Evolutionary conservation across 148 eudicot genomes (phyloP).

Genomic region (Rhododendron ovatum): DNA sequence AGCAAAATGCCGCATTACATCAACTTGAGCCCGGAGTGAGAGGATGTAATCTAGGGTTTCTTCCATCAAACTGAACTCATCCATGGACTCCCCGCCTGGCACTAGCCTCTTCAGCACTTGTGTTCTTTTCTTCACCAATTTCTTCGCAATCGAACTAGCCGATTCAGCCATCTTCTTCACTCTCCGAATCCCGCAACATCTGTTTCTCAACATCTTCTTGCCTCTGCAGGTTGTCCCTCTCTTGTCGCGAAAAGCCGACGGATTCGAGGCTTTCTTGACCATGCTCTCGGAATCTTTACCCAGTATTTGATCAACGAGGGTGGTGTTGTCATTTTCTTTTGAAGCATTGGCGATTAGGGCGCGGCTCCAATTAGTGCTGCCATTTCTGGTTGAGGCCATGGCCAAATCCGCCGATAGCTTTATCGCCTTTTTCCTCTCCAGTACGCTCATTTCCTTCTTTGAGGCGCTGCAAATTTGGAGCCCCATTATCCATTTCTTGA

Average conservation of each 20-base stretch:
- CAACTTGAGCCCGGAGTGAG: constrained; percentile 60
- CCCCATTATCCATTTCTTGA: constrained; percentile 59
- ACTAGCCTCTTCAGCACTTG: constrained; percentile 53
- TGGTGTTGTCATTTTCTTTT: constrained; percentile 16
- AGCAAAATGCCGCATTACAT: constrained; percentile 64
- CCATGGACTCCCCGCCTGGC: constrained; percentile 72
- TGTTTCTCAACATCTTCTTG: constrained; percentile 31
- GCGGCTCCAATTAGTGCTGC: constrained; percentile 44
- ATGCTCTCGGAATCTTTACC: background rate
- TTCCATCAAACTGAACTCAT: constrained; percentile 44
- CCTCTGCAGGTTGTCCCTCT: constrained; percentile 14
- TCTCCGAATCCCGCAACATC: constrained; percentile 9
- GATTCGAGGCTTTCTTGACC: background rate
- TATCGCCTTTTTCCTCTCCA: constrained; percentile 62
- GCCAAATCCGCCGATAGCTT: constrained; percentile 71
- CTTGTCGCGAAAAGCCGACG: constrained; percentile 3
- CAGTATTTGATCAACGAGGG: constrained; percentile 17
- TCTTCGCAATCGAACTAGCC: constrained; percentile 41
- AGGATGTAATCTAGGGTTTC: constrained; percentile 79
- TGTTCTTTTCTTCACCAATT: constrained; percentile 55
- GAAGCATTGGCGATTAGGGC: constrained; percentile 44
- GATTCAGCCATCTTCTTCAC: constrained; percentile 11
- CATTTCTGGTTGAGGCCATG: constrained; percentile 57
- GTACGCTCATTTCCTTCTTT: constrained; percentile 39
- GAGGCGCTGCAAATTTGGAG: constrained; percentile 37